phyloP scores from a whole-genome alignment of 306 rosid species.

The Corylus americana region DNA sequence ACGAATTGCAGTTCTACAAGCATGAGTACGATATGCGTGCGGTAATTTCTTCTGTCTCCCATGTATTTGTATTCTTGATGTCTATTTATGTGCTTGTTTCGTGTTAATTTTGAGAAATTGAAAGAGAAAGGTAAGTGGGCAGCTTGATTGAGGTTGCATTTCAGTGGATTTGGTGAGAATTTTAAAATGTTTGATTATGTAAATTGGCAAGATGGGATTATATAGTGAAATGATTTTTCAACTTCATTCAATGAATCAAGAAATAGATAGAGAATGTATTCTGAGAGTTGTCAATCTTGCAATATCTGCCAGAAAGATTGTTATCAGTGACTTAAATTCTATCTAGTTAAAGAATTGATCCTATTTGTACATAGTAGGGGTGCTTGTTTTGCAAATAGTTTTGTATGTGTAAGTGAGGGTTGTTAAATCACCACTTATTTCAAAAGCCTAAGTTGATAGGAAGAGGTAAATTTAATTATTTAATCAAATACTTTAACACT shows the following conservation, averaged over 20 bases:
- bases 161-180: neutral
- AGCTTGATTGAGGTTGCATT: neutral
- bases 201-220: neutral
- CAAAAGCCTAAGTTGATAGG: too few species aligned
- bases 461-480: too few species aligned
- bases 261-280: neutral
- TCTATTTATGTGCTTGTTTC: neutral
- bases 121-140: neutral
- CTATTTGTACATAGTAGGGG: too few species aligned
- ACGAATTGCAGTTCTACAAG: slow-evolving; percentile 53
- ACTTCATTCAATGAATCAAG: neutral
- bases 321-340: neutral
- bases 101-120: neutral
- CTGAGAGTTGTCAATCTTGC: neutral
- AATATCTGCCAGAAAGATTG: neutral
- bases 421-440: too few species aligned
- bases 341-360: too few species aligned
- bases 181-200: neutral
- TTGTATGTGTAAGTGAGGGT: neutral
- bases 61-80: neutral
- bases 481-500: too few species aligned
- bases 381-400: too few species aligned
- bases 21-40: slow-evolving; percentile 30
- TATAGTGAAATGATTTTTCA: neutral
- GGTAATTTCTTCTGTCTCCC: slow-evolving; percentile 38